Conservation (phyloP, 78 protist genomes). For the Dictyostelium brefeldianum region DNA sequence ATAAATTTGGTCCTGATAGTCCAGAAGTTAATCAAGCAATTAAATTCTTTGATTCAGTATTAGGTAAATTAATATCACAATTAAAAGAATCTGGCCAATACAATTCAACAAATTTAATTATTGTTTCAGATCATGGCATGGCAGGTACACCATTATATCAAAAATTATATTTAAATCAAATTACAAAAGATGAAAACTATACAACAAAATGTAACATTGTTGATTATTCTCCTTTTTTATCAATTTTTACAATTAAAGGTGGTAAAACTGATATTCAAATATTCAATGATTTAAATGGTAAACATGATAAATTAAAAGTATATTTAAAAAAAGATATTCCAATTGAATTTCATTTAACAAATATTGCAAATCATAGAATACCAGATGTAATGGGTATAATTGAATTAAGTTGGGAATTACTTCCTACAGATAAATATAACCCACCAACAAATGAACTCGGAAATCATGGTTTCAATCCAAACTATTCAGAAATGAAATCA, state of each 20-base stretch:
- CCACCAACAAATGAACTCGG: not conserved
- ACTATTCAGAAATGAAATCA: not conserved
- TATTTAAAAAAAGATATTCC: constrained; percentile 17
- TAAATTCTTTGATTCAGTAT: not conserved
- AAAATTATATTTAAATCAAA: not conserved
- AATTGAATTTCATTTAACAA: not conserved
- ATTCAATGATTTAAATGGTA: not conserved
- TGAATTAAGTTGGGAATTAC: constrained; percentile 5
- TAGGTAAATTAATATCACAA: not conserved
- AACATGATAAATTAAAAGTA: too few species aligned
- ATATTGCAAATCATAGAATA: not conserved
- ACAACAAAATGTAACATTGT: not conserved
- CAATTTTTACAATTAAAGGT: not conserved
- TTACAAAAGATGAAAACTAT: not conserved
- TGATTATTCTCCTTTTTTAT: constrained; percentile 3
- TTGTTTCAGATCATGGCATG: constrained; percentile 65
- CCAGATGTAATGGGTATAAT: constrained; percentile 32
- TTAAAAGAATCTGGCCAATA: not conserved
- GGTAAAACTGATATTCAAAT: too few species aligned
- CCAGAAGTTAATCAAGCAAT: not conserved
- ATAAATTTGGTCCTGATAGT: constrained; percentile 14
- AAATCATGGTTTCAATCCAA: constrained; percentile 19
- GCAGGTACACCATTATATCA: not conserved
- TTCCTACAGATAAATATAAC: not conserved
- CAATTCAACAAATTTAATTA: constrained; percentile 23